Percentiles rank a stretch among this genome's conserved stretches.
These are phyloP conservation scores for Suillus fuscotomentosus DNA, from an alignment of 768 basidiomycete species.

Conservation along the genomic window DNA sequence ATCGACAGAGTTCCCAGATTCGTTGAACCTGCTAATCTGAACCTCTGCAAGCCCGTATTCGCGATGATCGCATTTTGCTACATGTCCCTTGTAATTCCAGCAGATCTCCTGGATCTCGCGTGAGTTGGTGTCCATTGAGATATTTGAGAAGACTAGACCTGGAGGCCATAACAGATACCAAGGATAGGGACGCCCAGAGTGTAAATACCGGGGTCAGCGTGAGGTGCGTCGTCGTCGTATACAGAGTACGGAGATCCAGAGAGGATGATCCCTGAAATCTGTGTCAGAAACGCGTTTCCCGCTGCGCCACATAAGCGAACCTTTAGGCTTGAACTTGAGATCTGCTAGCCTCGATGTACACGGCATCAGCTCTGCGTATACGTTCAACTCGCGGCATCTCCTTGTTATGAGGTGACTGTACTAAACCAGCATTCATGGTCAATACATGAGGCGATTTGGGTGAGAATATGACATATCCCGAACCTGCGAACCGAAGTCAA, in stretches of 20 bases:
- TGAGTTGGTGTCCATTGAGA: neutral
- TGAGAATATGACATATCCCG: conserved; percentile 11
- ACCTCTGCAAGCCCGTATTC: conserved; percentile 94
- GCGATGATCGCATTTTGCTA: conserved; percentile 84
- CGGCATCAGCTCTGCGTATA: conserved; percentile 97
- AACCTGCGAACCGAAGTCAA: conserved; percentile 98
- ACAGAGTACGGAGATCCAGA: conserved; percentile 99
- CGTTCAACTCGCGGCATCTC: conserved; percentile 95
- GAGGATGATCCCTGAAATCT: conserved; percentile 77
- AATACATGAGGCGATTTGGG: neutral
- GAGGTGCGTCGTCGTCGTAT: conserved; percentile 89
- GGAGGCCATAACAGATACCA: conserved; percentile 96
- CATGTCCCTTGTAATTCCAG: conserved; percentile 80
- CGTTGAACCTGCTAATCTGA: conserved; percentile 63
- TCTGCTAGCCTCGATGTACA: conserved; percentile 91
- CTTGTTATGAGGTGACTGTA: conserved; percentile 97
- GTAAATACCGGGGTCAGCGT: conserved; percentile 91
- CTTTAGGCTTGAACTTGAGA: conserved; percentile 91
- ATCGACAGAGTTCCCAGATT: conserved; percentile 50
- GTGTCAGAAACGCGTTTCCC: neutral
- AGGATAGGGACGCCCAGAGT: conserved; percentile 87
- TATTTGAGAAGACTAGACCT: conserved; percentile 49
- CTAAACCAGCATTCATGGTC: conserved; percentile 38
- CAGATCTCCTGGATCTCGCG: conserved; percentile 76
- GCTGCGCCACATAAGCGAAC: conserved; percentile 37